Evolutionary conservation across 140 eudicot genomes (phyloP).

Genomic region (Ambrosia hybrid): DNA sequence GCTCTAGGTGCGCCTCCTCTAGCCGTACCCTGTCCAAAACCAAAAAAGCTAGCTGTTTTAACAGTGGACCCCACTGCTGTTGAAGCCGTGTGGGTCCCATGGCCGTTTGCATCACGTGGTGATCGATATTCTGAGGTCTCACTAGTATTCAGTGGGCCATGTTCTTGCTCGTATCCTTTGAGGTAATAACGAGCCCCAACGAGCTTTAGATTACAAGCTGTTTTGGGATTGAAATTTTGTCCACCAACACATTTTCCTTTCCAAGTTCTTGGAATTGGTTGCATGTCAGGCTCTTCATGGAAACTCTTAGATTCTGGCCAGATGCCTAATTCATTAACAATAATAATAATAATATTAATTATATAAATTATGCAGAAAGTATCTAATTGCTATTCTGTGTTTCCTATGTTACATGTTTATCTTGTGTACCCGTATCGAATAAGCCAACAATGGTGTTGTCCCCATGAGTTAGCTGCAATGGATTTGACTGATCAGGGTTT

Average conservation of each 20-base stretch:
- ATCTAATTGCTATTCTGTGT: conserved; percentile 3
- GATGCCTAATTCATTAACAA: conserved; percentile 44
- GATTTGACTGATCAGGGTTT: conserved; percentile 38
- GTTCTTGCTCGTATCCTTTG: conserved; percentile 51
- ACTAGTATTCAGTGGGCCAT: conserved; percentile 35
- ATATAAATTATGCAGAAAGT: background rate
- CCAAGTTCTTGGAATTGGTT: conserved; percentile 61
- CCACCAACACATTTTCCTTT: conserved; percentile 61
- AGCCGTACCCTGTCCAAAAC: conserved; percentile 59
- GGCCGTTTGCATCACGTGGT: conserved; percentile 62
- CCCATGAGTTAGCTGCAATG: conserved; percentile 51
- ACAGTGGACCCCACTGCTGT: conserved; percentile 67
- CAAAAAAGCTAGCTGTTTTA: conserved; percentile 40
- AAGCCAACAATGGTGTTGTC: conserved; percentile 58
- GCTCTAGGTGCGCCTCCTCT: conserved; percentile 87
- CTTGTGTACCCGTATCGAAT: conserved; percentile 58
- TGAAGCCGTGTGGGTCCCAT: conserved; percentile 84
- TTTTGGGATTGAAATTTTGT: conserved; percentile 48
- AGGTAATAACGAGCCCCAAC: conserved; percentile 75
- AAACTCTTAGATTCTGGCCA: conserved; percentile 81
- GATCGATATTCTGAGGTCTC: conserved; percentile 48
- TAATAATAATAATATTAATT: background rate
- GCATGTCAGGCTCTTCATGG: conserved; percentile 58
- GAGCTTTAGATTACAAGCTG: conserved; percentile 60
- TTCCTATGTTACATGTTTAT: conserved; percentile 11